Evolutionary conservation across 257 asterid genomes (phyloP).

Genomic region (Primulina huaijiensis): DNA sequence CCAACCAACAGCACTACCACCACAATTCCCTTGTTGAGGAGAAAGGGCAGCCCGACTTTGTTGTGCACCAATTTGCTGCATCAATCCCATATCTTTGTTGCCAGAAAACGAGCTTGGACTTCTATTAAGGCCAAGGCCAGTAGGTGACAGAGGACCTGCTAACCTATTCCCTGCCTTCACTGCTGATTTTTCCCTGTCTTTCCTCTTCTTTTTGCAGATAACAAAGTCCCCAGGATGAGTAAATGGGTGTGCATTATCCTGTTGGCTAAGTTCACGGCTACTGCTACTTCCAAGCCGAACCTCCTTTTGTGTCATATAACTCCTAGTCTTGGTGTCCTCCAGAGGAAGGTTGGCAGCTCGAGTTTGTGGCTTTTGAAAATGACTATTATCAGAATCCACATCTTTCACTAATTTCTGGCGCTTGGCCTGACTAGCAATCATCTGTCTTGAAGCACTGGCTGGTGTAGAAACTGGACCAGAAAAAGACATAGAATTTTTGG

Average conservation of each 20-base stretch:
- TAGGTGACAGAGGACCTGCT: slow-evolving; percentile 69
- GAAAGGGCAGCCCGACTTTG: slow-evolving; percentile 54
- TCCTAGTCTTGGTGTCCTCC: slow-evolving; percentile 48
- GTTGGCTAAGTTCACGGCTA: slow-evolving; percentile 45
- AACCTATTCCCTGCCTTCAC: slow-evolving; percentile 48
- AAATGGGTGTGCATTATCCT: slow-evolving; percentile 51
- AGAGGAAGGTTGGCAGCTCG: slow-evolving; percentile 45
- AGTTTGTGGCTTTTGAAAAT: slow-evolving; percentile 57
- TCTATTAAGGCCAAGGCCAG: slow-evolving; percentile 50
- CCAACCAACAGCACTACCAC: slow-evolving; percentile 81
- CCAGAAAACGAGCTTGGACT: slow-evolving; percentile 55
- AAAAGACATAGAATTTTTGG: slow-evolving; percentile 65
- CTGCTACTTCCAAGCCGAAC: slow-evolving; percentile 45
- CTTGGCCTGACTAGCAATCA: slow-evolving; percentile 47
- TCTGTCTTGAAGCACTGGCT: slow-evolving; percentile 57
- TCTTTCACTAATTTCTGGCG: slow-evolving; percentile 51
- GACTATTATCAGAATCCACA: slow-evolving; percentile 51
- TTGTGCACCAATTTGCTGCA: slow-evolving; percentile 50
- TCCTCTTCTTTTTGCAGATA: slow-evolving; percentile 89
- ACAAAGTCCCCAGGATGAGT: slow-evolving; percentile 94
- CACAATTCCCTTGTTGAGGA: slow-evolving; percentile 55
- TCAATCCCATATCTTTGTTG: slow-evolving; percentile 42
- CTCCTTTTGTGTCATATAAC: slow-evolving; percentile 47
- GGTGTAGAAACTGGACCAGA: slow-evolving; percentile 40
- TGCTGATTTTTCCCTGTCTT: slow-evolving; percentile 72